These are phyloP conservation scores for Cyclocybe cylindracea DNA, from an alignment of 768 basidiomycete species.

Conservation along the genomic window DNA sequence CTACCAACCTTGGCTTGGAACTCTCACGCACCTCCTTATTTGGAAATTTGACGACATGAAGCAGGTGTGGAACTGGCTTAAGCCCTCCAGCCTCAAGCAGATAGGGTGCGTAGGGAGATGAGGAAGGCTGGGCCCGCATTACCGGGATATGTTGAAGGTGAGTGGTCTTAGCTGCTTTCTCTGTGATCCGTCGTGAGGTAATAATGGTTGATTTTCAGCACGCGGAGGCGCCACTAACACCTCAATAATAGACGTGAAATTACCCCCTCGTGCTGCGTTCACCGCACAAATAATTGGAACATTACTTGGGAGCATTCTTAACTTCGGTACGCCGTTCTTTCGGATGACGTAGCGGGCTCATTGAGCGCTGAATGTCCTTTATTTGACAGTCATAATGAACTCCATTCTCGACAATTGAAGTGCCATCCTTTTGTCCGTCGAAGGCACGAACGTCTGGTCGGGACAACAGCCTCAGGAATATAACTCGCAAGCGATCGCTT, in stretches of 20 bases:
- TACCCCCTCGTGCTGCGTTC: slow-evolving; percentile 50
- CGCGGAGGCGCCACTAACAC: background rate
- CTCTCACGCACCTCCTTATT: slow-evolving; percentile 46
- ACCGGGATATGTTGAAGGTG: slow-evolving; percentile 53
- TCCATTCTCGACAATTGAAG: slow-evolving; percentile 53
- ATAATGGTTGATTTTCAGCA: no score
- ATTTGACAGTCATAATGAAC: slow-evolving; percentile 52
- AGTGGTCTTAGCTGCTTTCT: background rate
- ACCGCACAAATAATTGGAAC: slow-evolving; percentile 52
- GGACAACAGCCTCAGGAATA: slow-evolving; percentile 51
- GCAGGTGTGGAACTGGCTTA: slow-evolving; percentile 47
- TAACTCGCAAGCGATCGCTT: slow-evolving; percentile 53
- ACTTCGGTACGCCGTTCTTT: slow-evolving; percentile 34
- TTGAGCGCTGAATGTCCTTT: background rate
- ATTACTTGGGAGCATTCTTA: slow-evolving; percentile 46
- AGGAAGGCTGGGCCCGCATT: slow-evolving; percentile 48
- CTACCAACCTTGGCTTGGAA: slow-evolving; percentile 49
- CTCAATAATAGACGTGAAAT: slow-evolving; percentile 40
- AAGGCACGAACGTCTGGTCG: slow-evolving; percentile 57
- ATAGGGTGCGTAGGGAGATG: slow-evolving; percentile 27
- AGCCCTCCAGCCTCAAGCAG: slow-evolving; percentile 31
- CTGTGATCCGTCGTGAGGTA: no score
- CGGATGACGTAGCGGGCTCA: background rate
- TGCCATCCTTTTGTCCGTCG: slow-evolving; percentile 49
- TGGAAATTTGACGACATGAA: slow-evolving; percentile 45